Base-by-base conservation (phyloP, 2,329 filamentous ascomycete genomes). In the Talaromyces verruculosus region DNA sequence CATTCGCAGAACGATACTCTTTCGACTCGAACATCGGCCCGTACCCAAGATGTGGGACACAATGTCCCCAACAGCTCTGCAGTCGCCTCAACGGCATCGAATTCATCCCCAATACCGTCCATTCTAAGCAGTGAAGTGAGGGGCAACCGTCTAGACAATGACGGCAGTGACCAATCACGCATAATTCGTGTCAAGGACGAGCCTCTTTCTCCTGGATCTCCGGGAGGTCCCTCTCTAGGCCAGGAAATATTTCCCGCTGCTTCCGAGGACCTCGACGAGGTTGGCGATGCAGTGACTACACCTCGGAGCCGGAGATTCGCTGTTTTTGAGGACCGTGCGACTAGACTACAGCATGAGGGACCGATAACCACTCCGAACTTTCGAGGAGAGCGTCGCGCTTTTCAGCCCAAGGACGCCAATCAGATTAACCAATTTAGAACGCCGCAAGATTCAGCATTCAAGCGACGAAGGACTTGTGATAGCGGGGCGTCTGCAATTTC, bases 241-340 rank as follows among this genome's bases (percentile, higher is more conserved):
- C 49, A 55, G 25, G 69, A 65, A 25, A 57, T 65, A 57, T 69
- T 67, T 55, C 78, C 81, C 0, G 79, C 84, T 47, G 87, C 88
- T 61, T 89, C 86, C 63, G 80, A 89, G 61, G 88, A 90, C 71
- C 79, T 90, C 11, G 84, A 87, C 71, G 80, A 83, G 49, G 76
- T 81, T 61, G 83, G 81, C 7, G 75, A 74, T 37, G 67, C 63
- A 49, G 73, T 79, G 19, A 69, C 76, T 57, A 77, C 83, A 70
- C 73, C 79, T 61, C 86, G 81, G 13, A 79, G 77, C 65, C 69
- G 68, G 17, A 19, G 58, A n/a, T 55, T 63, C 35, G 37, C 61
- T 19, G 63, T 65, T 39, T 58, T 53, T 51, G 25, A 35, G 39
- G 64, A 65, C n/a, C 51, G 62, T 41, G 49, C 30, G 37, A 5